Conservation (phyloP, 2,329 filamentous ascomycete genomes). For the Tolypocladium tundrense region DNA sequence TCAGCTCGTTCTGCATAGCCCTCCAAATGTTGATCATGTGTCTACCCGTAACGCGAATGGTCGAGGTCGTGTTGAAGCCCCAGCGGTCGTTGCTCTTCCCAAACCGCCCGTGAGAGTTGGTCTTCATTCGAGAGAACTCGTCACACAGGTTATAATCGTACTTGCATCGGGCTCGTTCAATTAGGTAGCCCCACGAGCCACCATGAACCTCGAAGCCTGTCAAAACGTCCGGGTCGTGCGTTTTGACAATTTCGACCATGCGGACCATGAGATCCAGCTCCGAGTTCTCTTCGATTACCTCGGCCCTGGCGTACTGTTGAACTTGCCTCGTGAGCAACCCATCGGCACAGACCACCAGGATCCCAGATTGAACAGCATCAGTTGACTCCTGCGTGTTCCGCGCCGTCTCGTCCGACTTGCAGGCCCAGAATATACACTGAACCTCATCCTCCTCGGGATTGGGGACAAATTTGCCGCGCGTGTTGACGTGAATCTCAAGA, state of each 20-base stretch:
- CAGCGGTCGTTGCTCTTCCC: conserved; percentile 81
- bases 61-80: conserved; percentile 91
- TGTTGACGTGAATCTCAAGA: conserved; percentile 85
- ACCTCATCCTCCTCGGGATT: conserved; percentile 89
- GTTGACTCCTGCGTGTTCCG: conserved; percentile 27
- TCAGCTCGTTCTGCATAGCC: conserved; percentile 88
- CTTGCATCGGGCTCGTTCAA: conserved; percentile 75
- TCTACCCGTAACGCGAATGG: conserved; percentile 82
- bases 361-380: conserved; percentile 51
- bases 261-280: conserved; percentile 78
- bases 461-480: conserved; percentile 66
- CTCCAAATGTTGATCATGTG: conserved; percentile 98
- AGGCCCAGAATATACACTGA: conserved; percentile 79
- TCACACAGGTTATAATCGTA: conserved; percentile 88
- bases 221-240: conserved; percentile 80
- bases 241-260: conserved; percentile 79
- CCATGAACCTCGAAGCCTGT: conserved; percentile 94
- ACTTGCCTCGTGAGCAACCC: conserved; percentile 50
- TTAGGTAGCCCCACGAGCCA: conserved; percentile 88
- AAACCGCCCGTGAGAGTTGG: conserved; percentile 70
- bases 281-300: conserved; percentile 63
- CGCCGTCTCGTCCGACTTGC: conserved; percentile 59
- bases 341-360: conserved; percentile 60
- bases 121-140: conserved; percentile 82
- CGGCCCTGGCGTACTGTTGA: conserved; percentile 46